These are phyloP conservation scores for Ascocoryne sarcoides DNA, from an alignment of 2,329 filamentous ascomycete species.

Conservation along the genomic window DNA sequence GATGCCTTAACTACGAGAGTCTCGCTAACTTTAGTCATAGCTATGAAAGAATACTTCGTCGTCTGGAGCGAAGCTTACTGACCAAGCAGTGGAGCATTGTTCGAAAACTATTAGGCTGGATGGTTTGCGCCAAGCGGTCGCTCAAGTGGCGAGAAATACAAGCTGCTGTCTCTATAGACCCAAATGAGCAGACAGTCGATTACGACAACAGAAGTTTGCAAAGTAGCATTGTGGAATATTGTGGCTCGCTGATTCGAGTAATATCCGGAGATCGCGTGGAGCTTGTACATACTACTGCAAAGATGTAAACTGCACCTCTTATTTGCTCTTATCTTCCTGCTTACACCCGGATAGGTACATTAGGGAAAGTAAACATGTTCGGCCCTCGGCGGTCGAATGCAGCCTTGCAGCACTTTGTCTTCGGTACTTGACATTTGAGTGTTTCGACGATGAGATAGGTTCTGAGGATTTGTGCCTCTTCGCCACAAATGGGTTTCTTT, in stretches of 20 bases:
- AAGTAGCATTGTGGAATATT: constrained; percentile 27
- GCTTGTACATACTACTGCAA: constrained; percentile 32
- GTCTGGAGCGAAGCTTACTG: constrained; percentile 3
- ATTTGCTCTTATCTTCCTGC: no score
- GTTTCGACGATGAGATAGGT: constrained; percentile 17
- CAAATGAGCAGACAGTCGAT: constrained; percentile 23
- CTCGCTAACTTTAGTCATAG: constrained; percentile 5
- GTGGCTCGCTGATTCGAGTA: constrained; percentile 30
- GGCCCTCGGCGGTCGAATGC: no score
- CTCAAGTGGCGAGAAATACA: constrained; percentile 36
- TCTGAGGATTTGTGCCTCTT: constrained; percentile 1
- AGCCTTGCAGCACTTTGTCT: no score
- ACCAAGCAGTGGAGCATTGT: constrained; percentile 5
- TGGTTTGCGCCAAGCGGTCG: constrained; percentile 32
- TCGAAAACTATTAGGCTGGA: constrained; percentile 30
- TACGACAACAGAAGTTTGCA: constrained; percentile 23
- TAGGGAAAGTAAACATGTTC: no score
- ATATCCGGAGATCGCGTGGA: constrained; percentile 24
- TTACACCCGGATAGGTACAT: no score
- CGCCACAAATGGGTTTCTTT: constrained; percentile 13
- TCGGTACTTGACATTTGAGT: constrained; percentile 24
- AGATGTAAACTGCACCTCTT: constrained; percentile 18
- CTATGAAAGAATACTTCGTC: constrained; percentile 7
- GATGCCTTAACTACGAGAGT: constrained; percentile 11
- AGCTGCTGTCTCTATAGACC: constrained; percentile 29